Evolutionary conservation across 2,329 filamentous ascomycete species (phyloP), one percentile per base, ranked within the genome.

Genomic region (Diaporthe sp.): DNA sequence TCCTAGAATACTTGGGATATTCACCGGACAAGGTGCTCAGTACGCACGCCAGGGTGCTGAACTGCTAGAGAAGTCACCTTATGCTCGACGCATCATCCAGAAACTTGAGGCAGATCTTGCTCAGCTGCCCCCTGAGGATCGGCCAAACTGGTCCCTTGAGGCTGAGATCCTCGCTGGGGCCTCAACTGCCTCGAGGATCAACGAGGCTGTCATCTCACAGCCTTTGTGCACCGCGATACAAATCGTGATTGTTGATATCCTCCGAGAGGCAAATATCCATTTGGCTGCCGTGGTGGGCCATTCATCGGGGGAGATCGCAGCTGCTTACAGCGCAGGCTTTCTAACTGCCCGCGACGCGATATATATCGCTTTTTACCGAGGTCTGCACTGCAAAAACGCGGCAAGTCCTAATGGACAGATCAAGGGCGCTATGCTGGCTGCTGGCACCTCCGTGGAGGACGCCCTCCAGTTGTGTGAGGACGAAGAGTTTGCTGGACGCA

Each of bases 211-310:
- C 3, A 35, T 75, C 9, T 66, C 47, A 25, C 73, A 76, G 55
- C 76, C 77, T 0, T n/a, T 84, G 0, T 86, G 82, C 72, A 85
- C 84, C 2, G 84, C 83, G 0, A 38, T 87, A 0, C 85, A 87
- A 74, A 78, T 87, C 3, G 77, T 78, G 2, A 76, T 85, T 0
- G 79, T 86, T 0, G 81, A 84, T 13, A 60, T 85, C 0, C 77
- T 86, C 2, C 50, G 33, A 2, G 42, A 30, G 0, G 77, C 76
- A 0, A 77, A 77, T 1, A 42, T 83, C 5, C 22, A 66, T 15
- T 77, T 81, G 3, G 28, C 55, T 4, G 77, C 75, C 3, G 80
- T 83, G 1, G 74, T 81, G 5, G 75, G 82, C 4, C 79, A 84
- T 57, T 78, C 79, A n/a, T 76, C 78, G 0, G 80, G 81, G 19